Evolutionary conservation across 371 early-diverging fungal species (phyloP).

Genomic region (Massospora cicadina): DNA sequence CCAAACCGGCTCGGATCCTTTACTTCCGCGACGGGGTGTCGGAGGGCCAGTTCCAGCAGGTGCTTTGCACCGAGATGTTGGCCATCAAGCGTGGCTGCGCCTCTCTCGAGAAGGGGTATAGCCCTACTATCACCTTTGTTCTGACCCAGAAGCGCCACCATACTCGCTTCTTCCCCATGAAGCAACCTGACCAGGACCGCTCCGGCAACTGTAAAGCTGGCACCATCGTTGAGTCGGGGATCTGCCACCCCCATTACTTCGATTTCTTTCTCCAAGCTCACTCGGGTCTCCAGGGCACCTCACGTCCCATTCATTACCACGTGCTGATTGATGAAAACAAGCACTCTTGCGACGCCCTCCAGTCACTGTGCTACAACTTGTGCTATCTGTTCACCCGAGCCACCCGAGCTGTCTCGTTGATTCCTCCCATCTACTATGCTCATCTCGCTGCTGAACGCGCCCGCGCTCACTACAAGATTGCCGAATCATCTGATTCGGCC

Average conservation of each 20-base stretch:
- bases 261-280: conserved; percentile 86
- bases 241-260: too few relatives aligned
- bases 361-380: conserved; percentile 52
- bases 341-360: conserved; percentile 41
- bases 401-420: conserved; percentile 58
- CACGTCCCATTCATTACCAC: conserved; percentile 67
- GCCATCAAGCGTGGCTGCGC: conserved; percentile 60
- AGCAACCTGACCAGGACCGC: conserved; percentile 73
- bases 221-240: too few relatives aligned
- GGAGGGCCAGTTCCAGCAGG: conserved; percentile 74
- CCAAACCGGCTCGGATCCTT: conserved; percentile 70
- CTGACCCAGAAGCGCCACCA: conserved; percentile 95
- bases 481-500: too few relatives aligned
- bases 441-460: conserved; percentile 66
- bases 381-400: conserved; percentile 71
- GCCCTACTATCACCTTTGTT: conserved; percentile 62
- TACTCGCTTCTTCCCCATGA: too few relatives aligned
- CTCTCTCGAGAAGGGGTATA: conserved; percentile 41
- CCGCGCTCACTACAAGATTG: conserved; percentile 43
- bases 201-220: too few relatives aligned
- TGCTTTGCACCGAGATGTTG: conserved; percentile 57
- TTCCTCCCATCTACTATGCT: conserved; percentile 69
- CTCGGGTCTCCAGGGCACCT: too few relatives aligned
- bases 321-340: conserved; percentile 61
- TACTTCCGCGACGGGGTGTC: conserved; percentile 91